Evolutionary conservation across 768 basidiomycete species (phyloP), one percentile per base, ranked within the genome.

Genomic region (Agaricus sinodeliciosus): DNA sequence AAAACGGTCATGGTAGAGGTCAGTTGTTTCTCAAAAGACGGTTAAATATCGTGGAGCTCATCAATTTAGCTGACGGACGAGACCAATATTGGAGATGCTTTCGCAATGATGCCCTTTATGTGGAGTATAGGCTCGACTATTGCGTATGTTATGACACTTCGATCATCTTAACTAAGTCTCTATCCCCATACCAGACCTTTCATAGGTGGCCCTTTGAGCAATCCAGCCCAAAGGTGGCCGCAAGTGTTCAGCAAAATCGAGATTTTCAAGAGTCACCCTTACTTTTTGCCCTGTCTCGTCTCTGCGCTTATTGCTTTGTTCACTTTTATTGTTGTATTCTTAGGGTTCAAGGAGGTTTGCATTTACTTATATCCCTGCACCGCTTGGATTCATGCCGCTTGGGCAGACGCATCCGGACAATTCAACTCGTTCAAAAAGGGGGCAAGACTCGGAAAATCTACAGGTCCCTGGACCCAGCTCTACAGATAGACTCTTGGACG

Each of bases 131-230:
- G 70, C 0, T 53, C 58, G 0, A 72, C 68, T 0, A 49, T 66
- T 7, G 71, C 62, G 69, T 71, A 41, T 15, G 66, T 55, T 8
- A 18, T 9, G 39, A n/a, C 35, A 37, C 27, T 18, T 27, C 15
- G 31, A 36, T 37, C 12, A 12, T 19, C 12, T 31, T 2, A 31
- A 31, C 8, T 11, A 37, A 4, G 39, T 37, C 19, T 16, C 40
- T 12, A 50, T 12, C 25, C 11, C 1, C 34, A 34, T 13, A 22
- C 12, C 9, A 87, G 86, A 2, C 86, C 87, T 13, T 69, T 80
- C 22, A 67, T 87, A 3, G 87, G 87, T 27, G 87, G 87, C 18
- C 55, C 76, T 6, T 64, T 90, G 3, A 77, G 84, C 4, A 75
- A 76, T 37, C 82, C 87, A 0, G 78, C 73, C 9, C 73, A 75